Evolutionary conservation across 257 asterid genomes (phyloP), one percentile per base, ranked within the genome.

Genomic region (Jacaranda copaia): DNA sequence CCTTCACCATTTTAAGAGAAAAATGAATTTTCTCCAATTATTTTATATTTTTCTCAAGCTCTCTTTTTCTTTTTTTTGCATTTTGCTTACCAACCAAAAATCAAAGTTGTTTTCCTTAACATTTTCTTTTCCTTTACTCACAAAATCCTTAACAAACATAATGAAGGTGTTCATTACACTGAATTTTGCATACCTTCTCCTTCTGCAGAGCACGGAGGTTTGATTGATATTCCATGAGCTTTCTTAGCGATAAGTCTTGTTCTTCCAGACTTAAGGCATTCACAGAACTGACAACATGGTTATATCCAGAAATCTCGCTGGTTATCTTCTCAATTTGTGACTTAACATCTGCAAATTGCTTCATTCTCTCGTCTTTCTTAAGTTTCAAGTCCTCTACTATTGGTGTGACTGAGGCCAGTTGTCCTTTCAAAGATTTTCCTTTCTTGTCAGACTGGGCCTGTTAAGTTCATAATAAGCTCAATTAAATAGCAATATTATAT

Each of bases 291-390:
- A 77, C 68, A 68, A 75, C 68, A 71, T 84, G 81, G 76, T 92
- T 86, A 65, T 84, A 84, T 70, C 97, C 98, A 45, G 96, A 91
- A 79, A 95, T 90, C 84, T 95, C 99, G 16, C 73, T 72, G 6
- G 79, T 73, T 55, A 95, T 93, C 87, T 95, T 95, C 84, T 91
- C 99, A 57, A 95, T 90, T 84, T 95, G 97, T 6, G 81, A 77
- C 90, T 81, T 93, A 68, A 93, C 82, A 46, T 95, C 98, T 43
- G 86, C 76, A 70, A 93, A 89, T 77, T 95, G 97, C 83, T 90
- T 93, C 85, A 87, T 74, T 60, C 98, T 85, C 74, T 90, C 98
- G 70, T 90, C 96, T 80, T 88, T 95, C 76, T 88, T 87, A 48
- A 70, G 80, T 83, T 87, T 91, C 77, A 95, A 82, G 82, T 89